A percentile compares a stretch with the other conserved stretches of the same genome.
Evolutionary conservation across 768 basidiomycete species (phyloP).

Genomic region (Aureoboletus auriporus): DNA sequence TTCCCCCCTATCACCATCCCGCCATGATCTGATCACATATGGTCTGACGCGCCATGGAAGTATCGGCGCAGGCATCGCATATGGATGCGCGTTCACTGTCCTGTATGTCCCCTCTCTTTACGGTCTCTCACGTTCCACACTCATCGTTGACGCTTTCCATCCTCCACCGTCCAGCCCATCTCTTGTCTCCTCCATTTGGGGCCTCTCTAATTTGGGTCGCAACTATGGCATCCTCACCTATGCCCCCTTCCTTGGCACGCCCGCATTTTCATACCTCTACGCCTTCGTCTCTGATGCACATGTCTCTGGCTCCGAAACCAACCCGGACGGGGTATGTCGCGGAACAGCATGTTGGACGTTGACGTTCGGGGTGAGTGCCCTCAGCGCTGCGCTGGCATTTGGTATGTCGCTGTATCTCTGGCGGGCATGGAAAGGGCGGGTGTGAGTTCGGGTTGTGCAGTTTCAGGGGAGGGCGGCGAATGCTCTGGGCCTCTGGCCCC

Average conservation of each 20-base stretch:
- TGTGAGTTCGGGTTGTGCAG: conserved; percentile 30
- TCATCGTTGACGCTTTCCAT: not conserved
- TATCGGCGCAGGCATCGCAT: conserved; percentile 61
- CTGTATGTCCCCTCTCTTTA: conserved; percentile 44
- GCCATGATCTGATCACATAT: not conserved
- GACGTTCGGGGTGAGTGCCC: conserved; percentile 57
- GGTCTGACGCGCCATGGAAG: conserved; percentile 30
- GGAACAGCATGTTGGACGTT: conserved; percentile 61
- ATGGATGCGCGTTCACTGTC: conserved; percentile 68
- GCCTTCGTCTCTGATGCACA: conserved; percentile 61
- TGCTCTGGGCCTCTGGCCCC: no score
- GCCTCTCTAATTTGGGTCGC: conserved; percentile 61
- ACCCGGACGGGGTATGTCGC: conserved; percentile 37
- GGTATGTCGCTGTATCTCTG: conserved; percentile 48
- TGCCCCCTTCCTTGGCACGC: conserved; percentile 72
- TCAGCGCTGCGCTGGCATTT: conserved; percentile 42
- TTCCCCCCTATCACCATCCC: not conserved
- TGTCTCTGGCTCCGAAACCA: conserved; percentile 27
- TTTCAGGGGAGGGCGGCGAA: no score
- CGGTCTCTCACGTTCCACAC: not conserved
- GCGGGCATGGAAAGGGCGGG: conserved; percentile 56
- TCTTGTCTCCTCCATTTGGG: conserved; percentile 70
- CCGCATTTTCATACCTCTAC: conserved; percentile 75
- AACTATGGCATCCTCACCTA: conserved; percentile 77
- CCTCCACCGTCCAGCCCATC: conserved; percentile 41